A percentile compares a stretch with the other conserved stretches of the same genome.
phyloP scores from a whole-genome alignment of 2,329 filamentous ascomycete genomes.

The Cadophora gregata region DNA sequence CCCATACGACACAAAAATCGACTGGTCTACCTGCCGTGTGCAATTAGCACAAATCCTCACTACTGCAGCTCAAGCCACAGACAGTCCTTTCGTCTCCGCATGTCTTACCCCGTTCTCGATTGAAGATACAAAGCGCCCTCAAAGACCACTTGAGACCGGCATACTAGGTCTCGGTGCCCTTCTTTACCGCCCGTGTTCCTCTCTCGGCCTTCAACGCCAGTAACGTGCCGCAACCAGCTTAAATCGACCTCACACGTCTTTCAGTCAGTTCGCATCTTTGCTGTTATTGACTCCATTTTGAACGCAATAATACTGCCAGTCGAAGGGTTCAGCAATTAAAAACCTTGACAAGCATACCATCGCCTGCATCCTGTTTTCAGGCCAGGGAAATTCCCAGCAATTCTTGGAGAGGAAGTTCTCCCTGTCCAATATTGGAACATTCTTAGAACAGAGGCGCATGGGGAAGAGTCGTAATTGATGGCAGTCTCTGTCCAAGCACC shows the following conservation, averaged over 20 bases:
- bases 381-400: conserved; percentile 9
- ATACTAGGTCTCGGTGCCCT: conserved; percentile 31
- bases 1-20: conserved; percentile 33
- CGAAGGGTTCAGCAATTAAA: conserved; percentile 3
- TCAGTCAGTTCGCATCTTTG: conserved; percentile 29
- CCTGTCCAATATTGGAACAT: conserved; percentile 2
- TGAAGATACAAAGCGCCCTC: conserved; percentile 34
- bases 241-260: conserved; percentile 33
- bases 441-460: conserved; percentile 24
- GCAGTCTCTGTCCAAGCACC: conserved; percentile 43
- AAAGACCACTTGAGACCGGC: conserved; percentile 30
- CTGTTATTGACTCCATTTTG: conserved; percentile 26
- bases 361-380: neutral
- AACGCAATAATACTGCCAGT: conserved; percentile 19
- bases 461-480: conserved; percentile 41
- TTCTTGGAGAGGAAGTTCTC: conserved; percentile 5
- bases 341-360: conserved; percentile 10
- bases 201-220: conserved; percentile 34
- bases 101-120: conserved; percentile 33
- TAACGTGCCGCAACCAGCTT: conserved; percentile 34
- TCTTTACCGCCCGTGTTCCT: conserved; percentile 31
- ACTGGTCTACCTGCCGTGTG: conserved; percentile 38
- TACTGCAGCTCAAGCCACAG: conserved; percentile 41
- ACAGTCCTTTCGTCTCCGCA: conserved; percentile 32
- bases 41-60: conserved; percentile 39